Conservation (phyloP, 2,329 filamentous ascomycete species). For the Penicillium expansum region DNA sequence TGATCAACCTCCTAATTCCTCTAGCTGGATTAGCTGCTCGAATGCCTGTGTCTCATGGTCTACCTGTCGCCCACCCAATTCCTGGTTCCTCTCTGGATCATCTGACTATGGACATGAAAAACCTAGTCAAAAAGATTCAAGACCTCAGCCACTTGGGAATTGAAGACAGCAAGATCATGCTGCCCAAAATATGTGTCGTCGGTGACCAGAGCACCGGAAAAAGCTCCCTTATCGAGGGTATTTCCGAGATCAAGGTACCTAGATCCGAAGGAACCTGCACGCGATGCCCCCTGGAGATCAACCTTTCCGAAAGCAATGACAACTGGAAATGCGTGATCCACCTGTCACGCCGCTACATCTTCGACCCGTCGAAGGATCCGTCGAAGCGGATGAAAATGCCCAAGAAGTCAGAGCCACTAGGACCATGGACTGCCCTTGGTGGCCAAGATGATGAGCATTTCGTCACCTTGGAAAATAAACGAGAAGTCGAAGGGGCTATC, state of each 20-base stretch:
- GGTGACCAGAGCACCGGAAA: slow-evolving; percentile 86
- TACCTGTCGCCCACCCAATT: neutral
- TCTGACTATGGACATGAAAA: slow-evolving; percentile 36
- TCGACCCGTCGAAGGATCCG: slow-evolving; percentile 27
- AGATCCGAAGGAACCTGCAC: slow-evolving; percentile 73
- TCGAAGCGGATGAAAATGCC: slow-evolving; percentile 45
- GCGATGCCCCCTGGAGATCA: slow-evolving; percentile 75
- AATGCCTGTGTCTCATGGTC: neutral
- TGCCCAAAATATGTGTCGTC: slow-evolving; percentile 78
- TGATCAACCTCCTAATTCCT: neutral
- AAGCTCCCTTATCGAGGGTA: slow-evolving; percentile 62
- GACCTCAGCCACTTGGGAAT: slow-evolving; percentile 71
- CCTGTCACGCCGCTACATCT: slow-evolving; percentile 61
- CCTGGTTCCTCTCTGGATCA: slow-evolving; percentile 4
- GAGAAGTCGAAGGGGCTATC: slow-evolving; percentile 65
- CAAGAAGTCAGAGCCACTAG: slow-evolving; percentile 55
- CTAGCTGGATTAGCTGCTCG: neutral
- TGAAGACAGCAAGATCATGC: slow-evolving; percentile 61
- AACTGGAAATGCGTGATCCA: slow-evolving; percentile 67
- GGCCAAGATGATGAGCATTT: slow-evolving; percentile 56
- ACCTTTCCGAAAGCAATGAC: slow-evolving; percentile 56
- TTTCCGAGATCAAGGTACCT: slow-evolving; percentile 68
- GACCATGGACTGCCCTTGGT: slow-evolving; percentile 59
- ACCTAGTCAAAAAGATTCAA: slow-evolving; percentile 42
- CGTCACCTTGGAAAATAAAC: slow-evolving; percentile 59